Evolutionary conservation across 495 filamentous ascomycete species (phyloP), one percentile per base, ranked within the genome.

Genomic region (Halenospora varia): DNA sequence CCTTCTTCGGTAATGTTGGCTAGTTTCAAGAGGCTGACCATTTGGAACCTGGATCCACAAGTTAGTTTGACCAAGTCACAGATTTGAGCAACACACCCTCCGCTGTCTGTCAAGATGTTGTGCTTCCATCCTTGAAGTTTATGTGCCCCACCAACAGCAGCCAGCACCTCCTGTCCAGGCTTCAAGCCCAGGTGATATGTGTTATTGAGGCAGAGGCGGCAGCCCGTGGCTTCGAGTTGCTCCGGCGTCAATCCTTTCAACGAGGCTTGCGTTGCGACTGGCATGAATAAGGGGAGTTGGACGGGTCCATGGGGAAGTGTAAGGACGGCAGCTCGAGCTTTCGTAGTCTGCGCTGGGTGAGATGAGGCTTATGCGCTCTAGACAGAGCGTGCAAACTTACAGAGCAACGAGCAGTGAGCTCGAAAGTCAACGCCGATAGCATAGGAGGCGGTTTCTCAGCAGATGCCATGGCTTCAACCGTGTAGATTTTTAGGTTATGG

Each of bases 161-260:
- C 89, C 25, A 99, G 75, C 6, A 89, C 85, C 35, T 87, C 87
- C 70, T 97, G 92, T 1, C 94, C 95, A 0, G 94, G 94, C 68
- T 96, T 96, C 47, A 97, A 72, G 17, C 94, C 95, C 45, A 99
- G 77, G 72, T 99, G 94, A 69, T 99, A 97, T 20, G 94, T 97
- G 68, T 97, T 97, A 70, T 97, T 97, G 56, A 97, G 75, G 68
- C 92, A 97, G 13, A 99, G 78, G 62, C 89, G 83, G 65, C 95
- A 97, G 45, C 90, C 87, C 0, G 91, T 93, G 29, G 86, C 79
- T 60, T 92, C 90, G 19, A 99, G 75, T 64, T 99, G 94, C 60
- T 93, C 87, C 1, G 92, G 90, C 24, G 94, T 97, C 53, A 99
- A 73, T 24, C 94, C 94, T 69, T 99, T 99, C 25, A 99, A 75